These are phyloP conservation scores for Guadua angustifolia DNA, from an alignment of 176 grass and related monocot genomes.

Conservation along the genomic window DNA sequence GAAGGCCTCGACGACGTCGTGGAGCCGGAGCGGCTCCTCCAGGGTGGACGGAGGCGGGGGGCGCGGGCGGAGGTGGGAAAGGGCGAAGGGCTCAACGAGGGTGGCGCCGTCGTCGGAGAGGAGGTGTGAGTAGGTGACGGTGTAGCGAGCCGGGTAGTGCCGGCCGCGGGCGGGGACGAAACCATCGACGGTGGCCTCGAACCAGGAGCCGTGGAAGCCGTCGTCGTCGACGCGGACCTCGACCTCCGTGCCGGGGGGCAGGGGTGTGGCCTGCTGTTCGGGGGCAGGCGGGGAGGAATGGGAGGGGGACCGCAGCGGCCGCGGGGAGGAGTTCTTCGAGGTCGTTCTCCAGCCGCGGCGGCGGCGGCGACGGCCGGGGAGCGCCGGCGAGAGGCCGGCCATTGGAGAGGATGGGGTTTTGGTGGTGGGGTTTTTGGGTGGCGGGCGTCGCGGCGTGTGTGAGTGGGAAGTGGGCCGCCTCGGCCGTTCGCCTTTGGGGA, in stretches of 20 bases:
- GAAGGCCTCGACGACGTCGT: constrained; percentile 73
- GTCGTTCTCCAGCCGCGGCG: background rate
- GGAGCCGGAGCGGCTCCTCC: background rate
- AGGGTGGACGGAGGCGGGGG: background rate
- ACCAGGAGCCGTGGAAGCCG: constrained; percentile 73
- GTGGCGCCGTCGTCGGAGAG: constrained; percentile 50
- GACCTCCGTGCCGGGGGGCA: constrained; percentile 40
- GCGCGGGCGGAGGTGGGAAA: constrained; percentile 45
- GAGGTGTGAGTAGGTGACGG: constrained; percentile 51
- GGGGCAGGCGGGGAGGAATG: background rate
- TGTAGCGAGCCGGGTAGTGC: constrained; percentile 32
- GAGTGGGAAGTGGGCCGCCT: background rate
- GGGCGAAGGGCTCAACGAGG: constrained; percentile 53
- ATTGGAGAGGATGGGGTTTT: constrained; percentile 25
- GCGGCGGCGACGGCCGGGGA: background rate
- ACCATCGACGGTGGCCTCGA: constrained; percentile 55
- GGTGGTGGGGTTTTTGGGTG: constrained; percentile 17
- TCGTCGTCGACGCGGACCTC: constrained; percentile 72
- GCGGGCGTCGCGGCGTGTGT: background rate
- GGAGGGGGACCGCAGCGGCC: too few species aligned
- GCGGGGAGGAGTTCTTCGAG: background rate
- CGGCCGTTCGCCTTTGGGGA: background rate
- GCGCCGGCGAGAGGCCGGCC: constrained; percentile 5
- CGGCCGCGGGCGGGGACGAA: constrained; percentile 35
- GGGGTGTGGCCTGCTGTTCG: background rate